Percentiles rank a stretch among this genome's conserved stretches.
phyloP scores from a whole-genome alignment of 2,329 filamentous ascomycete species.

The Nemania sp. region DNA sequence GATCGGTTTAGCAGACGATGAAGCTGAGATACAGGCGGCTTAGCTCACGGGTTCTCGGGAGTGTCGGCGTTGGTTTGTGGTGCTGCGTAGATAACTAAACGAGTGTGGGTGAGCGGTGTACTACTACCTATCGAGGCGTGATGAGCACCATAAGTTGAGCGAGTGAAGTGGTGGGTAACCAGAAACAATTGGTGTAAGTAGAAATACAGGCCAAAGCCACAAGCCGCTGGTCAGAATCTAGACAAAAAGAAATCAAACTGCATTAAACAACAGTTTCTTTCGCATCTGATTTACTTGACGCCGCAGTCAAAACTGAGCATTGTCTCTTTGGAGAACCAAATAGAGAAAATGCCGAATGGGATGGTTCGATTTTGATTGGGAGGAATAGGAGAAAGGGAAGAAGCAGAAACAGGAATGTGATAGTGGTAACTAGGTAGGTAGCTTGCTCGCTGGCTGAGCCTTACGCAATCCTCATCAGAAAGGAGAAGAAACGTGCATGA shows the following conservation, averaged over 20 bases:
- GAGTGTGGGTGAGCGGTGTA: slow-evolving; percentile 26
- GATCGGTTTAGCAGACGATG: not conserved
- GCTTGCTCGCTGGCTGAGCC: slow-evolving; percentile 6
- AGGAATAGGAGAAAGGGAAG: slow-evolving; percentile 24
- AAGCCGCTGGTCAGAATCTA: slow-evolving; percentile 20
- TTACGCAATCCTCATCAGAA: slow-evolving; percentile 32
- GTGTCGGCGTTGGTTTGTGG: slow-evolving; percentile 5
- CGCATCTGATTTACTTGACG: slow-evolving; percentile 33
- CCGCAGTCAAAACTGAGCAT: slow-evolving; percentile 28
- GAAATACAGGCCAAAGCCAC: not conserved
- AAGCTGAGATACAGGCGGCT: not conserved
- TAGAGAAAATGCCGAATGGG: not conserved
- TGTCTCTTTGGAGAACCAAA: slow-evolving; percentile 6
- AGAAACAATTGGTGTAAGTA: slow-evolving; percentile 12
- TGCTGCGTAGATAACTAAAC: slow-evolving; percentile 15
- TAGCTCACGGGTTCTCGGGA: not conserved
- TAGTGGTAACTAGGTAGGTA: not conserved
- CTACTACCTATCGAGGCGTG: slow-evolving; percentile 12
- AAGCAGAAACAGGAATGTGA: not conserved
- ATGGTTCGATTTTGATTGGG: not conserved
- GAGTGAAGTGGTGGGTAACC: not conserved
- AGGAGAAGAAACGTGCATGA: slow-evolving; percentile 25
- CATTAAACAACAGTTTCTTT: slow-evolving; percentile 27
- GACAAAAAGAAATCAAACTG: slow-evolving; percentile 14
- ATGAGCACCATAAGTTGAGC: slow-evolving; percentile 19